These are phyloP conservation scores for Lojkania enalia DNA, from an alignment of 2,329 filamentous ascomycete genomes.

Conservation along the genomic window DNA sequence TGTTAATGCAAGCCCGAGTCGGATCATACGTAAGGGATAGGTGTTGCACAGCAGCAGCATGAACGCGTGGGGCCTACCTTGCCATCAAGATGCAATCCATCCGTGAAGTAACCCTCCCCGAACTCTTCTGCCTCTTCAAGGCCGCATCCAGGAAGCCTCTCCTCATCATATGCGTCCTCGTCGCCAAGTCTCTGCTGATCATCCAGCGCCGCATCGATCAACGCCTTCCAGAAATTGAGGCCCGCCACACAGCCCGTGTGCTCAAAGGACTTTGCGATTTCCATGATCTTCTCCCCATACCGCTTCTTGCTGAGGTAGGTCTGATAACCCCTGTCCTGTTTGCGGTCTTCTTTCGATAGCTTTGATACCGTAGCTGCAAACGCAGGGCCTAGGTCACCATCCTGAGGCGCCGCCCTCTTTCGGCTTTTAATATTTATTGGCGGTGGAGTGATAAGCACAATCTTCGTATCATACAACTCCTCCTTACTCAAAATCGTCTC, in stretches of 20 bases:
- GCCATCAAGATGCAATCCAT: conserved; percentile 43
- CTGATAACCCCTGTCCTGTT: conserved; percentile 25
- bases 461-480: conserved; percentile 34
- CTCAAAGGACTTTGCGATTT: conserved; percentile 40
- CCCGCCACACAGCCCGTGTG: conserved; percentile 38
- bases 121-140: conserved; percentile 36
- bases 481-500: conserved; percentile 39
- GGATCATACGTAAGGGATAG: background rate
- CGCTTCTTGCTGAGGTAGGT: conserved; percentile 45
- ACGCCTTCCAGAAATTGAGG: conserved; percentile 39
- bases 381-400: conserved; percentile 9
- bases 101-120: conserved; percentile 41
- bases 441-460: conserved; percentile 45
- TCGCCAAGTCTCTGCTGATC: conserved; percentile 24
- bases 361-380: conserved; percentile 10
- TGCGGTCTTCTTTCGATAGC: conserved; percentile 12
- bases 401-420: background rate
- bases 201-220: conserved; percentile 27
- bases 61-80: conserved; percentile 21
- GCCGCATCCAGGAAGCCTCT: conserved; percentile 42
- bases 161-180: conserved; percentile 30
- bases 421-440: conserved; percentile 37
- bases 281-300: conserved; percentile 44
- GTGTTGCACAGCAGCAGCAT: background rate
- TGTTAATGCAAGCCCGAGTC: conserved; percentile 7